Evolutionary conservation across 2,329 filamentous ascomycete species (phyloP), one percentile per base, ranked within the genome.

Genomic region (Triangularia verruculosa): DNA sequence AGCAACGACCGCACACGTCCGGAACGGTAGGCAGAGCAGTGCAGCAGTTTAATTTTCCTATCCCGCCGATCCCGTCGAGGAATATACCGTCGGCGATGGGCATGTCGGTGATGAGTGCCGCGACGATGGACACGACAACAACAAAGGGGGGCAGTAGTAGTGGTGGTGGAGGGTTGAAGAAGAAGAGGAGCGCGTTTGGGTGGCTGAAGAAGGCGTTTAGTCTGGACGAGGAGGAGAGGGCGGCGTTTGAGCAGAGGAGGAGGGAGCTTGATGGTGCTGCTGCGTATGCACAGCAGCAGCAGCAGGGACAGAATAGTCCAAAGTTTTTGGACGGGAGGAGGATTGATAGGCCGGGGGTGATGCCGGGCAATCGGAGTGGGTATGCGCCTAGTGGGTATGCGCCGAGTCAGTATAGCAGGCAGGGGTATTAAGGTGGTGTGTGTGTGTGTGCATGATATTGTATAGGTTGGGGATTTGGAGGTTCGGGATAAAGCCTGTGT

Each of bases 141-240:
- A 60, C 70, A 61, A 76, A 80, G 9, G 39, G 39, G n/a, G 39
- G 39, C n/a, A n/a, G n/a, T n/a, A n/a, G n/a, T n/a, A n/a, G n/a
- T n/a, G n/a, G n/a, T n/a, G n/a, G n/a, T n/a, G 39, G 20, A 9
- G 70, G 71, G 39, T 71, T 88, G 4, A 88, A 88, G 74, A 89
- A 88, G 78, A 89, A 89, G 78, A 82, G 85, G 67, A 88, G 86
- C 69, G 85, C 86, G 1, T 88, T 89, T 70, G 86, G 86, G 1
- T 89, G 86, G 86, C 74, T 89, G 62, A 89, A 88, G 74, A 89
- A 89, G 76, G 86, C 86, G 0, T 89, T 89, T 59, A 84, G 83
- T 32, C 75, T 89, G 25, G 86, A 87, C 65, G 86, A 89, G 22
- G 85, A 88, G 56, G 86, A 89, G 73, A 82, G 81, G 59, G 79